Evolutionary conservation across 2,329 filamentous ascomycete genomes (phyloP).

Genomic region (Thelonectria blattea): DNA sequence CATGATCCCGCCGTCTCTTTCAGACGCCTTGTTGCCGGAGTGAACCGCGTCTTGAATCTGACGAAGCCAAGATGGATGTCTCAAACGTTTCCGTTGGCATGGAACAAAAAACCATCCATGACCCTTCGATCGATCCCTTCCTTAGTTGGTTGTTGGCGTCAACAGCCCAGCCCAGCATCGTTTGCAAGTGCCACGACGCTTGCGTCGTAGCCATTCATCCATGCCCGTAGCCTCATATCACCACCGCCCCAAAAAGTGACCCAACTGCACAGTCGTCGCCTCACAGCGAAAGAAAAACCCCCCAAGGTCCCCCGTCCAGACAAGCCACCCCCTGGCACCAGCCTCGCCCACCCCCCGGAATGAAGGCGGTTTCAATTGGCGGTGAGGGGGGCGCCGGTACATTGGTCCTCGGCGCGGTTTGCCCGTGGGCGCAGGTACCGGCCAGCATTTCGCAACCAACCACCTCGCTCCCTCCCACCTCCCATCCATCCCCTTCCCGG

Average conservation of each 20-base stretch:
- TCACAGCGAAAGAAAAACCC: neutral
- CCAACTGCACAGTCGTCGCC: too few species aligned
- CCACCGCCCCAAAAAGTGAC: too few species aligned
- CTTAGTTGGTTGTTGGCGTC: too few species aligned
- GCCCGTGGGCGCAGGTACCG: conserved; percentile 17
- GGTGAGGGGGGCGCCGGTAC: conserved; percentile 36
- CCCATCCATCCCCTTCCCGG: too few species aligned
- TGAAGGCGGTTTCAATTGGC: conserved; percentile 37
- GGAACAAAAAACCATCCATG: neutral
- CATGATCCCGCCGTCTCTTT: too few species aligned
- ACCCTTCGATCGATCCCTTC: neutral
- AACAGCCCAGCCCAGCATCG: neutral
- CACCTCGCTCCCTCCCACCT: neutral
- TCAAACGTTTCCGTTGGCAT: too few species aligned
- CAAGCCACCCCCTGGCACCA: conserved; percentile 34
- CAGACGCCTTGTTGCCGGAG: too few species aligned
- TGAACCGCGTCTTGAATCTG: too few species aligned
- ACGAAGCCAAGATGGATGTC: too few species aligned
- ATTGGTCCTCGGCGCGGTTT: conserved; percentile 8
- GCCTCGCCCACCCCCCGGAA: conserved; percentile 25
- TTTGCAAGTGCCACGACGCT: conserved; percentile 22
- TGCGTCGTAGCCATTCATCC: neutral
- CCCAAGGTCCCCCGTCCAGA: neutral
- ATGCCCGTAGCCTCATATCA: neutral
- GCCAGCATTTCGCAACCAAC: neutral